Base-by-base conservation (phyloP, 306 rosid genomes). In the Fragaria iinumae region DNA sequence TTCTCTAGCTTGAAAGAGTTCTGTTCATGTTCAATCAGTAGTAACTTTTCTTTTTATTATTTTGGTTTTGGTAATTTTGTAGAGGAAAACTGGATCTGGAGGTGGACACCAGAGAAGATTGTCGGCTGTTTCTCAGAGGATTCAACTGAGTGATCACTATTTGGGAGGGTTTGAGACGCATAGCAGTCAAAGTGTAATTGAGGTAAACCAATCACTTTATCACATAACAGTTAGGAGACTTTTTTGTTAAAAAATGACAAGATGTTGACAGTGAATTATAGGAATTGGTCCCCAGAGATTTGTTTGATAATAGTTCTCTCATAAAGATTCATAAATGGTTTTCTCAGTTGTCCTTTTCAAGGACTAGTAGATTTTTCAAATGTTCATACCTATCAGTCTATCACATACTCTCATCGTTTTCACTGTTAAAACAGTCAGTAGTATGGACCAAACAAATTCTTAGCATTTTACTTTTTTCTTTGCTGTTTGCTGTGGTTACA, bases 1-100 rank as follows among this genome's bases (percentile, higher is more conserved):
- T 20, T 52, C 17, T 52, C 36, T 12, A 12, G 48, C 27, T 21
- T 21, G 56, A 9, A 25, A 23, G 73, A 29, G 45, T 9, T 44
- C 14, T 57, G 55, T 57, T 23, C 44, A 44, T 60, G 18, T 16
- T 74, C 13, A 41, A 43, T 64, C 18, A 8, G 44, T 14, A 21
- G 2, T 27, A 14, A 29, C 16, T 39, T 29, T 47, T 11, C 32
- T 60, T 23, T 9, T 78, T 7, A 23, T 78, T 68, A 3, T 12
- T n/a, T 47, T 53, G 20, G 55, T 23, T 62, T n/a, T 68, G 72
- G 39, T 65, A 62, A 44, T 76, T 77, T 13, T 69, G 80, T 85
- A 89, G 97, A 88, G 86, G 67, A 67, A 32, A 60, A 76, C 82
- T 43, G 83, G 82, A 85, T 72, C 69, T 73, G 92, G 77, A 75